Evolutionary conservation across 441 rosid genomes (phyloP), one percentile per base, ranked within the genome.

Genomic region (Syzygium malaccense): DNA sequence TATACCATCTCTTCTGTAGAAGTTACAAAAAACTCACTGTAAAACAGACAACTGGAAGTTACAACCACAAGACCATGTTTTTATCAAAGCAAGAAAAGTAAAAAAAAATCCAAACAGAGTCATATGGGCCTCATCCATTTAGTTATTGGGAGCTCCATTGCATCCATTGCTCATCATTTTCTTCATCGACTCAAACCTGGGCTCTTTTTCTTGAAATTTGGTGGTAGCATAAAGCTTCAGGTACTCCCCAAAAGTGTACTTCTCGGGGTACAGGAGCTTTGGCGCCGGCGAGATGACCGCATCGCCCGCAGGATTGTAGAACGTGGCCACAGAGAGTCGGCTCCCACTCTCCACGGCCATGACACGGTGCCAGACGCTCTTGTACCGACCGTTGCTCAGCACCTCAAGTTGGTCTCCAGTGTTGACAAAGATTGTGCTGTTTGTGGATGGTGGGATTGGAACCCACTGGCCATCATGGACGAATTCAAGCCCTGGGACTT

Each of bases 281-380:
- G 96, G 92, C 89, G 97, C 94, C 11, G 98, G 96, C 55, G 99
- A 94, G 90, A 97, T 93, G 7, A 94, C 53, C 28, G 99, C 98
- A 88, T 97, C 96, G 20, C 91, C 90, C 18, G 95, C 94, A 14
- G 99, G 99, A 90, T 97, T 97, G 87, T 96, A 97, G 93, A 97
- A 96, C n/a, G 97, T 94, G 60, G 99, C 98, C 71, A 97, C 94
- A 9, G 99, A 97, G 80, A 96, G 93, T 90, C 98, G 94, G 92
- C 96, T 95, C 49, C 98, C 99, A 3, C 90, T 91, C 89, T 95
- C 91, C 88, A 91, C 93, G 14, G 99, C 92, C 96, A 97, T 91
- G 88, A 96, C 99, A 58, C 97, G 96, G 89, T 96, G 99, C 87
- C 94, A 78, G 84, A 89, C 90, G 90, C 99, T 96, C 85, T 90